Conservation (phyloP, 805 yeast genomes). For the Phaffomyces thermotolerans region DNA sequence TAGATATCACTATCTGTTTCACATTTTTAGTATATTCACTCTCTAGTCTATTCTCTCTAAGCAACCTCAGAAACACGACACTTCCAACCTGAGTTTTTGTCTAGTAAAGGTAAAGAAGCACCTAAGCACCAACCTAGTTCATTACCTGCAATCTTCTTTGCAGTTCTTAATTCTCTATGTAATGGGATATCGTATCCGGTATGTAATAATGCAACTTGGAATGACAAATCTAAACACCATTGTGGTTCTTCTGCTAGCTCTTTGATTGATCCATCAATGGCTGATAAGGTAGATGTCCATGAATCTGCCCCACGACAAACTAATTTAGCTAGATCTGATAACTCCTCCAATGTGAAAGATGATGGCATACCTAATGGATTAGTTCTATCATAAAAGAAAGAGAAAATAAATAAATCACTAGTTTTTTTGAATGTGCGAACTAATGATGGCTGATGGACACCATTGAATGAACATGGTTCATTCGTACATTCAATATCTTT, state of each 20-base stretch:
- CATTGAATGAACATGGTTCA: slow-evolving; percentile 92
- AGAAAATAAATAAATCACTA: slow-evolving; percentile 82
- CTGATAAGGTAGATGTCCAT: slow-evolving; percentile 62
- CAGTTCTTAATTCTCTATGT: slow-evolving; percentile 83
- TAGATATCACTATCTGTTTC: too few species aligned
- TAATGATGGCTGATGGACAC: slow-evolving; percentile 93
- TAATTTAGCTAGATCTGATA: slow-evolving; percentile 68
- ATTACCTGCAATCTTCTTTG: slow-evolving; percentile 78
- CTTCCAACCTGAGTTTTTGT: slow-evolving; percentile 53
- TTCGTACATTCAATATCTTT: slow-evolving; percentile 71
- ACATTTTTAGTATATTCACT: too few species aligned
- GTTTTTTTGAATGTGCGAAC: slow-evolving; percentile 63
- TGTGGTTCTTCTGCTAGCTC: slow-evolving; percentile 73
- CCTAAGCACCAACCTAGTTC: slow-evolving; percentile 99
- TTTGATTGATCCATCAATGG: slow-evolving; percentile 60
- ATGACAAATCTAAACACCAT: slow-evolving; percentile 91
- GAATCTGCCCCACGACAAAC: slow-evolving; percentile 80
- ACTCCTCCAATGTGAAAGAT: slow-evolving; percentile 78
- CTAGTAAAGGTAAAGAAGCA: slow-evolving; percentile 87
- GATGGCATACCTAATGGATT: slow-evolving; percentile 92
- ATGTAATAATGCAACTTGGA: slow-evolving; percentile 83
- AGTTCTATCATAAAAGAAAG: slow-evolving; percentile 93
- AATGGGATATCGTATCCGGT: slow-evolving; percentile 96
- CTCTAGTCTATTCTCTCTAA: not conserved
- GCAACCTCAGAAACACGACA: slow-evolving; percentile 33